These are phyloP conservation scores for Biscutella laevigata DNA, from an alignment of 441 rosid genomes.

Conservation along the genomic window DNA sequence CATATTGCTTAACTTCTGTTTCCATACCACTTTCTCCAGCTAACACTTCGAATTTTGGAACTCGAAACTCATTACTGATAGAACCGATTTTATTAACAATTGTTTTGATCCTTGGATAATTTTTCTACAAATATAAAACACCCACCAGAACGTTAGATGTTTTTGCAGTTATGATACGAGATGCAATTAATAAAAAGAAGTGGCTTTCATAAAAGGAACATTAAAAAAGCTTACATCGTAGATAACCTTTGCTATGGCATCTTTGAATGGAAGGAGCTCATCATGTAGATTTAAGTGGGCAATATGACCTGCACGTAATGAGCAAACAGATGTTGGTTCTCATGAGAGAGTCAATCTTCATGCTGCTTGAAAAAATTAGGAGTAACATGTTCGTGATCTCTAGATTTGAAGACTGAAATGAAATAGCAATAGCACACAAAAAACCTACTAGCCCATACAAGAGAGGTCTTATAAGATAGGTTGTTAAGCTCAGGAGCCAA, in stretches of 20 bases:
- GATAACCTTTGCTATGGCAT: conserved; percentile 82
- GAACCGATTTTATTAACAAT: conserved; percentile 82
- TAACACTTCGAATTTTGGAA: conserved; percentile 80
- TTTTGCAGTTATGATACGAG: not conserved
- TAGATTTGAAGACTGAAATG: not conserved
- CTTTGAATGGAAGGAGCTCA: conserved; percentile 71
- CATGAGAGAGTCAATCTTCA: not conserved
- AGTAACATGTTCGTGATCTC: not conserved
- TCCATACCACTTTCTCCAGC: conserved; percentile 77
- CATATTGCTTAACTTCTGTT: conserved; percentile 90
- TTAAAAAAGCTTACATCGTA: conserved; percentile 57
- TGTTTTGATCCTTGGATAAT: conserved; percentile 77
- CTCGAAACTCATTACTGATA: conserved; percentile 82
- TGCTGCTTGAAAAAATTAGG: not conserved
- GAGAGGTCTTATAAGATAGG: not conserved
- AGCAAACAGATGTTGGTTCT: conserved; percentile 20
- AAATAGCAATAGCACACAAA: not conserved
- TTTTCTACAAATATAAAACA: conserved; percentile 49
- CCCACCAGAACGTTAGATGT: conserved; percentile 6
- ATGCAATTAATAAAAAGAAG: not conserved
- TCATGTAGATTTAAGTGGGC: conserved; percentile 87
- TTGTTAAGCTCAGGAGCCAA: not conserved
- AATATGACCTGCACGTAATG: conserved; percentile 59
- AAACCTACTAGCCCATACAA: not conserved
- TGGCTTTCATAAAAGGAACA: conserved; percentile 11